These are phyloP conservation scores for Striga asiatica DNA, from an alignment of 257 asterid species.

Conservation along the genomic window DNA sequence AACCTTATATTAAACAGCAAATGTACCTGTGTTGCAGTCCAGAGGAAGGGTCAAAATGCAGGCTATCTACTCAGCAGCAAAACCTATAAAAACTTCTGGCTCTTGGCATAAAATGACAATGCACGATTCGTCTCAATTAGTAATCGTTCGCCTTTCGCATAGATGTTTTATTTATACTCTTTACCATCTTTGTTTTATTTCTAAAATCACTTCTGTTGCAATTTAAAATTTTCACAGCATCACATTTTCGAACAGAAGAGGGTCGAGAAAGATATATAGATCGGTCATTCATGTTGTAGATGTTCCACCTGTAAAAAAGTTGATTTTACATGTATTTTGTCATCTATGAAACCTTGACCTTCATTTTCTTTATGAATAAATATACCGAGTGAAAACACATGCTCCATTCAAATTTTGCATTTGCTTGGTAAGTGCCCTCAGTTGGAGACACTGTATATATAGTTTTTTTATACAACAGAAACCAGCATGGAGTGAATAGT, in stretches of 20 bases:
- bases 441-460: no score
- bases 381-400: no score
- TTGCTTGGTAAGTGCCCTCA: no score
- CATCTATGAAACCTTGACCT: not conserved
- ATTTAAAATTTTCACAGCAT: not conserved
- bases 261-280: not conserved
- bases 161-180: not conserved
- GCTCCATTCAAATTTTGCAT: no score
- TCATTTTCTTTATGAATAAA: no score
- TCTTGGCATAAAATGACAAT: constrained; percentile 30
- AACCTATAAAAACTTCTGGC: constrained; percentile 66
- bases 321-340: not conserved
- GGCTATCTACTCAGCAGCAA: constrained; percentile 65
- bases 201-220: not conserved
- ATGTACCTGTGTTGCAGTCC: constrained; percentile 75
- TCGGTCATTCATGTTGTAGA: not conserved
- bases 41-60: constrained; percentile 58
- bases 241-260: not conserved
- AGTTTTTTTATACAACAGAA: no score
- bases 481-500: no score
- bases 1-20: constrained; percentile 57
- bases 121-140: no score
- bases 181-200: not conserved
- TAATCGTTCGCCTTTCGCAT: no score
- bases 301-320: not conserved